A percentile compares a stretch with the other conserved stretches of the same genome.
These are phyloP conservation scores for Abortiporus biennis DNA, from an alignment of 1,284 basidiomycete genomes.

Conservation along the genomic window DNA sequence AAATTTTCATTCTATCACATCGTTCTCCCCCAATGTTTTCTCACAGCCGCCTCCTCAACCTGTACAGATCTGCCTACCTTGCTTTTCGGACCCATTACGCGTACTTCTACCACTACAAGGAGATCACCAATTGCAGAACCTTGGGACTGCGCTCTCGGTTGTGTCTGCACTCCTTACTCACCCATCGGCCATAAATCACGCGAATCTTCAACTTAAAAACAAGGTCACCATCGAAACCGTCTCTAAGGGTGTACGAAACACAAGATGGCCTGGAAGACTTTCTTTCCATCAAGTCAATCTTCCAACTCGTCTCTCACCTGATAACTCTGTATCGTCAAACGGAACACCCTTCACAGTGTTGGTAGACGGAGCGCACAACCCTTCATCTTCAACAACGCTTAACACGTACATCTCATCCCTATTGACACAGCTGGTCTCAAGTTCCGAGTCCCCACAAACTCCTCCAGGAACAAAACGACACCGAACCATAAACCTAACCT, in stretches of 20 bases:
- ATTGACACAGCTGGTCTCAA: slow-evolving; percentile 9
- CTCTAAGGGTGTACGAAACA: slow-evolving; percentile 49
- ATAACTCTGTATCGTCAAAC: neutral
- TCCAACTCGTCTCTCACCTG: slow-evolving; percentile 26
- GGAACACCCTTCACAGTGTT: slow-evolving; percentile 43
- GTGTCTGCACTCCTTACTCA: slow-evolving; percentile 56
- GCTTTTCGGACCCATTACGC: slow-evolving; percentile 34
- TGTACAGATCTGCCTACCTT: slow-evolving; percentile 35
- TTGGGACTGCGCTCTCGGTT: slow-evolving; percentile 64
- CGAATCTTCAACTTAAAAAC: slow-evolving; percentile 7
- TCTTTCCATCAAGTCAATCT: slow-evolving; percentile 47
- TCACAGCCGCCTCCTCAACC: slow-evolving; percentile 35
- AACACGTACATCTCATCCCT: slow-evolving; percentile 63
- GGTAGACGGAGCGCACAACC: slow-evolving; percentile 94
- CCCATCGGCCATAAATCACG: slow-evolving; percentile 19
- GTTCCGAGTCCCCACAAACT: neutral
- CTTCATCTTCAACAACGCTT: slow-evolving; percentile 73
- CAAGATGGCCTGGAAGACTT: slow-evolving; percentile 81
- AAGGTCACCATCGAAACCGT: slow-evolving; percentile 44
- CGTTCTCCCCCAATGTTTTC: slow-evolving; percentile 28
- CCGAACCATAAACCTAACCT: slow-evolving; percentile 43
- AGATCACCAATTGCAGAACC: slow-evolving; percentile 78
- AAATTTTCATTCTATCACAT: slow-evolving; percentile 22
- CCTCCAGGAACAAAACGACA: slow-evolving; percentile 11
- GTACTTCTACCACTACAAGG: slow-evolving; percentile 66